phyloP scores from a whole-genome alignment of 768 basidiomycete genomes.

The Tremella fuciformis region DNA sequence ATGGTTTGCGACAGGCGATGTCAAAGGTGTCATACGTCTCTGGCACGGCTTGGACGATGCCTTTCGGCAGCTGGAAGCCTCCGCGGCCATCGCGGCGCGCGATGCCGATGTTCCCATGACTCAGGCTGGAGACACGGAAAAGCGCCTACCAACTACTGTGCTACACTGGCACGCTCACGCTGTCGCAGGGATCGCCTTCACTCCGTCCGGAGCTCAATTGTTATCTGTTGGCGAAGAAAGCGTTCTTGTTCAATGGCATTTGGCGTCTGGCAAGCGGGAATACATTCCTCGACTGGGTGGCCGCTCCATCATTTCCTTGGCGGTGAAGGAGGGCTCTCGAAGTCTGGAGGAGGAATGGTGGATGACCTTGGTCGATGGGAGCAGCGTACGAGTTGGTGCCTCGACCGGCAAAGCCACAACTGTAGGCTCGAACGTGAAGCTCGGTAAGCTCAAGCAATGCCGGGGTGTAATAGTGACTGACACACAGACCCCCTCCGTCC shows the following conservation, averaged over 20 bases:
- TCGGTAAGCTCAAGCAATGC: slow-evolving; percentile 51
- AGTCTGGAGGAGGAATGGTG: slow-evolving; percentile 78
- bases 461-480: slow-evolving; percentile 61
- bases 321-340: slow-evolving; percentile 52
- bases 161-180: slow-evolving; percentile 98
- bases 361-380: slow-evolving; percentile 76
- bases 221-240: slow-evolving; percentile 92
- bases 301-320: slow-evolving; percentile 66
- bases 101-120: slow-evolving; percentile 11
- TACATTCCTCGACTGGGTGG: slow-evolving; percentile 90
- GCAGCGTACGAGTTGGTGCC: slow-evolving; percentile 69
- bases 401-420: slow-evolving; percentile 65
- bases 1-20: slow-evolving; percentile 93
- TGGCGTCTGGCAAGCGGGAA: slow-evolving; percentile 81
- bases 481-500: slow-evolving; percentile 66
- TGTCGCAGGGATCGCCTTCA: slow-evolving; percentile 80
- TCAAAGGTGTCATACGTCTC: slow-evolving; percentile 74
- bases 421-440: slow-evolving; percentile 56
- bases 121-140: slow-evolving; percentile 45
- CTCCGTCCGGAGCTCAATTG: slow-evolving; percentile 84
- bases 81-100: slow-evolving; percentile 9
- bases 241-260: slow-evolving; percentile 95
- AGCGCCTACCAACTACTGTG: slow-evolving; percentile 75
- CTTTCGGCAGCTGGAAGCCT: slow-evolving; percentile 32
- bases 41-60: slow-evolving; percentile 84